phyloP scores from a whole-genome alignment of 164 flowering plant species.

The Magnolia kwangsiensis region DNA sequence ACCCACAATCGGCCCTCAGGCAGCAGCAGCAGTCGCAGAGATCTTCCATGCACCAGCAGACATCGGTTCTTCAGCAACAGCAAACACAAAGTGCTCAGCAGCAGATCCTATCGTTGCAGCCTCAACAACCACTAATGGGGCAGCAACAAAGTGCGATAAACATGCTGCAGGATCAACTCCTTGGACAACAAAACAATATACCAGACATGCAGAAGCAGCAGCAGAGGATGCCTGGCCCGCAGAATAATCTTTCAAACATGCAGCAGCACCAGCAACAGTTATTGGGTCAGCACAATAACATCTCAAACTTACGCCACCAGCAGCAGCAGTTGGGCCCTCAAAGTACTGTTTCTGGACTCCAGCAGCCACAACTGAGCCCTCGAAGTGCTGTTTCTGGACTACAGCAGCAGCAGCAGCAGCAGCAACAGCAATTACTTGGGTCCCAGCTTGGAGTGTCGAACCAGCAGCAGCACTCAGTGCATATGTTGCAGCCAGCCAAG shows the following conservation, averaged over 20 bases:
- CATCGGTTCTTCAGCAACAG: constrained; percentile 55
- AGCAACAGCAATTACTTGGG: constrained; percentile 53
- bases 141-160: constrained; percentile 15
- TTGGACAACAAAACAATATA: constrained; percentile 17
- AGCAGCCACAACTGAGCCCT: constrained; percentile 32
- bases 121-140: constrained; percentile 30
- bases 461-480: constrained; percentile 52
- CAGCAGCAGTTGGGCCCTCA: constrained; percentile 57
- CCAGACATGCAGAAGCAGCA: constrained; percentile 40
- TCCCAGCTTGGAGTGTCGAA: constrained; percentile 51
- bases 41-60: constrained; percentile 35
- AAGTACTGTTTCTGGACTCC: constrained; percentile 28
- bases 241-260: constrained; percentile 29
- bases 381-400: constrained; percentile 37
- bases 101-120: constrained; percentile 43
- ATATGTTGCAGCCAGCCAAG: constrained; percentile 58
- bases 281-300: constrained; percentile 43
- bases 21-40: constrained; percentile 31
- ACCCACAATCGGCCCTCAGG: constrained; percentile 57
- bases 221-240: constrained; percentile 45
- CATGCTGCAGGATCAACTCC: constrained; percentile 20
- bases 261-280: constrained; percentile 36
- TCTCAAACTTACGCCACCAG: constrained; percentile 62
- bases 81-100: constrained; percentile 54
- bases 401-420: constrained; percentile 13